phyloP scores from a whole-genome alignment of 495 filamentous ascomycete genomes.

The Aspergillus carlsbadensis region DNA sequence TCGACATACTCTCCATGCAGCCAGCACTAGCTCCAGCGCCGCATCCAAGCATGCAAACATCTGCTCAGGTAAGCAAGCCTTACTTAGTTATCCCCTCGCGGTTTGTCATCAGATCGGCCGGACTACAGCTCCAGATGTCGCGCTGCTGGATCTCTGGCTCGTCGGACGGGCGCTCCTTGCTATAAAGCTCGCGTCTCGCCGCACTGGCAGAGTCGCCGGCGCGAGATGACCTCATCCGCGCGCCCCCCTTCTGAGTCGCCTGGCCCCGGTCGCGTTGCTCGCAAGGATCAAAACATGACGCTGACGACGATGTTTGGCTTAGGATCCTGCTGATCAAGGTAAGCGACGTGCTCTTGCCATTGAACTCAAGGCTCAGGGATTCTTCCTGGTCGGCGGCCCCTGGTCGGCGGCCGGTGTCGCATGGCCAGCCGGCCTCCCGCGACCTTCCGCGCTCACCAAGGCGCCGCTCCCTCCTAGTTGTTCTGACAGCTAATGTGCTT shows the following conservation, averaged over 20 bases:
- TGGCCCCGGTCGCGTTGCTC: constrained; percentile 12
- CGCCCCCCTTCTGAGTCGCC: background rate
- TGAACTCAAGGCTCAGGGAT: background rate
- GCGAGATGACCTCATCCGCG: constrained; percentile 9
- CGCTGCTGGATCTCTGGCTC: constrained; percentile 3
- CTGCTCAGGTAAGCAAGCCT: constrained; percentile 54
- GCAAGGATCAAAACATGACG: constrained; percentile 5
- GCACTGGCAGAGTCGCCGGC: background rate
- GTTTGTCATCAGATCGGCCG: constrained; percentile 49
- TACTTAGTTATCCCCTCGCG: constrained; percentile 27
- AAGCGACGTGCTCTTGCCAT: constrained; percentile 26
- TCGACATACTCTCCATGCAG: constrained; percentile 44
- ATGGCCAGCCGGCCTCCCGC: background rate
- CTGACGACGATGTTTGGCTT: constrained; percentile 12
- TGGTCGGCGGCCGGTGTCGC: constrained; percentile 2
- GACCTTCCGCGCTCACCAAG: background rate
- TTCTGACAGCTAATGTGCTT: constrained; percentile 20
- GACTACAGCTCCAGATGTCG: constrained; percentile 15
- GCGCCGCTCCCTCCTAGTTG: background rate
- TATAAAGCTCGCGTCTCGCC: constrained; percentile 10
- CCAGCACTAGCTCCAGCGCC: constrained; percentile 57
- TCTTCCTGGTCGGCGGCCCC: background rate
- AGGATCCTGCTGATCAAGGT: constrained; percentile 56
- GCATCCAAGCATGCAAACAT: constrained; percentile 55
- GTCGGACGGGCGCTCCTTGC: background rate